Percentiles rank a stretch among this genome's conserved stretches.
phyloP scores from a whole-genome alignment of 2,329 filamentous ascomycete species.

The Penicillium rolfsii region DNA sequence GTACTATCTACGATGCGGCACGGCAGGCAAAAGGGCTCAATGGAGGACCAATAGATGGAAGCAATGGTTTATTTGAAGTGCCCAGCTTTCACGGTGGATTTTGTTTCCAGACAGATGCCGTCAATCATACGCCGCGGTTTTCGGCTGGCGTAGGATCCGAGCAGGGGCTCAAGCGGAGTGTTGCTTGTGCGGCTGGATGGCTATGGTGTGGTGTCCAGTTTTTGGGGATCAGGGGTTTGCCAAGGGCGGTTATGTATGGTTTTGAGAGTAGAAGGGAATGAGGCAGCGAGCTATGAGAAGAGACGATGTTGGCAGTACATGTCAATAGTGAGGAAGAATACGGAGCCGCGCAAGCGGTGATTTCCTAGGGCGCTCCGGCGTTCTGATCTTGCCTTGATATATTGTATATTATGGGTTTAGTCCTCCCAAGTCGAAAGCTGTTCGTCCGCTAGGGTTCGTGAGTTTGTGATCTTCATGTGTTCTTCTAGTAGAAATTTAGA shows the following conservation, averaged over 20 bases:
- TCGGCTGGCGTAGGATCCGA: slow-evolving; percentile 21
- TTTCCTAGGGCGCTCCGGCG: too few species aligned
- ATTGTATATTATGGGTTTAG: too few species aligned
- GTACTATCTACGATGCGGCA: slow-evolving; percentile 26
- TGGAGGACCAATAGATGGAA: slow-evolving; percentile 36
- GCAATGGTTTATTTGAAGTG: slow-evolving; percentile 25
- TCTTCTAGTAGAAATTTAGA: too few species aligned
- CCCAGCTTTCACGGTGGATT: slow-evolving; percentile 28
- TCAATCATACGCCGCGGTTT: slow-evolving; percentile 25
- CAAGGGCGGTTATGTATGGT: slow-evolving; percentile 14
- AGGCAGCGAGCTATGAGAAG: background rate
- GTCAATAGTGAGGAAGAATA: too few species aligned
- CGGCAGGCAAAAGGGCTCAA: slow-evolving; percentile 23
- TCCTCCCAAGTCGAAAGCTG: too few species aligned
- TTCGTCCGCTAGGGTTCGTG: too few species aligned
- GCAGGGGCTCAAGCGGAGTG: slow-evolving; percentile 17
- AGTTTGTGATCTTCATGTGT: too few species aligned
- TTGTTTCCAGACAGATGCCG: slow-evolving; percentile 21
- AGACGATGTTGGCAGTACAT: too few species aligned
- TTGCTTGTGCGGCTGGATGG: slow-evolving; percentile 25
- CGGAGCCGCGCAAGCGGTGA: too few species aligned
- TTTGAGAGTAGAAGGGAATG: slow-evolving; percentile 12
- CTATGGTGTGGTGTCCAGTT: slow-evolving; percentile 21
- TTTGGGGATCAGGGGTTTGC: slow-evolving; percentile 21
- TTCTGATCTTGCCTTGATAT: too few species aligned